Conservation (phyloP, 352 stramenopile species). For the Globisporangium lucens region DNA sequence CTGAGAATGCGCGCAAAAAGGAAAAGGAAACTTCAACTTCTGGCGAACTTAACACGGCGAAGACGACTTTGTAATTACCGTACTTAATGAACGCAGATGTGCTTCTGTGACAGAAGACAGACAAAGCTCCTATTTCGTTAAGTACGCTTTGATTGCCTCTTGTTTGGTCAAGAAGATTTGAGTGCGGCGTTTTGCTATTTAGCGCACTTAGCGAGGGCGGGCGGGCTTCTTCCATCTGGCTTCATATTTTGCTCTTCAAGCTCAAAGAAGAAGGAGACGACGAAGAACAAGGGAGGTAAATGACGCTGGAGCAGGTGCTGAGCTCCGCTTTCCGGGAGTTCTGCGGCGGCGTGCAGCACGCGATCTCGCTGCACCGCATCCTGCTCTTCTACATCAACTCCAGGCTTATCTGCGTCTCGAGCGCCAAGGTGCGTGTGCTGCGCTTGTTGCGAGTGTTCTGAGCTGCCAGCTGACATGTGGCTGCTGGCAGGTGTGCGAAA, state of each 20-base stretch:
- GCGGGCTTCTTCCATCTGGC: neutral
- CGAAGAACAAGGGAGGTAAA: neutral
- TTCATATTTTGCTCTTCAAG: neutral
- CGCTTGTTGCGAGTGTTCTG: neutral
- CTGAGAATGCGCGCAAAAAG: neutral
- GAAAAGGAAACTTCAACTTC: slow-evolving; percentile 4
- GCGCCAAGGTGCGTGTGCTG: slow-evolving; percentile 51
- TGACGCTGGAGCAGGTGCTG: slow-evolving; percentile 41
- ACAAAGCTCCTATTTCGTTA: too few relatives aligned
- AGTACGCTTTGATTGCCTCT: too few relatives aligned
- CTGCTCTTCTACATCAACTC: slow-evolving; percentile 86
- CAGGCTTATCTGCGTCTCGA: slow-evolving; percentile 79
- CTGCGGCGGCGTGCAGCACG: slow-evolving; percentile 83
- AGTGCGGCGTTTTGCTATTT: too few relatives aligned
- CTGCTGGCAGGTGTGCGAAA: too few relatives aligned
- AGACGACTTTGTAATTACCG: too few relatives aligned
- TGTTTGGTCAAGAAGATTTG: too few relatives aligned
- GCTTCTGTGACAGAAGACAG: too few relatives aligned
- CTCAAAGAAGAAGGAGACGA: neutral
- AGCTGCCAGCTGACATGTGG: too few relatives aligned
- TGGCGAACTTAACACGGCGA: neutral
- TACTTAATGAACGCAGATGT: too few relatives aligned
- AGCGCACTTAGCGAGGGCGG: too few relatives aligned
- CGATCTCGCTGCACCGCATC: slow-evolving; percentile 83
- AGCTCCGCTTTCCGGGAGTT: slow-evolving; percentile 76